These are phyloP conservation scores for Colletotrichum sp. DNA, from an alignment of 2,329 filamentous ascomycete species.

Conservation along the genomic window DNA sequence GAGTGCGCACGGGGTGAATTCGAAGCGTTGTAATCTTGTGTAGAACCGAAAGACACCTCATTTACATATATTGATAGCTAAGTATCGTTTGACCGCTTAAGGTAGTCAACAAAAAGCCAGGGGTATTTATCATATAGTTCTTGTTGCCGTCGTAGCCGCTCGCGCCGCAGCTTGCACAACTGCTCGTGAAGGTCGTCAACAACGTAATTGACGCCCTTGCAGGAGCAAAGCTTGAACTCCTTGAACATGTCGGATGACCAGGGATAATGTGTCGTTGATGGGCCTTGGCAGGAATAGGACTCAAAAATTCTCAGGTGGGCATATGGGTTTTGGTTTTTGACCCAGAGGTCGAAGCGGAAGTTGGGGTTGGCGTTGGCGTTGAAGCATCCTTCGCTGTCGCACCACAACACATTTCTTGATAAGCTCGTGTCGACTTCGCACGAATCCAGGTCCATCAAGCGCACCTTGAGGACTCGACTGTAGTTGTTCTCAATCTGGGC, in stretches of 20 bases:
- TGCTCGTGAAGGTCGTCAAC: neutral
- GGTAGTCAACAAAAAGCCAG: neutral
- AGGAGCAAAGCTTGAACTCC: neutral
- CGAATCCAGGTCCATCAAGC: rapidly evolving
- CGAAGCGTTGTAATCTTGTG: neutral
- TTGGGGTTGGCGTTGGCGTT: neutral
- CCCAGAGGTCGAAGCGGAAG: neutral
- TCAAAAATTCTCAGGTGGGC: too few relatives aligned
- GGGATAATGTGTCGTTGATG: neutral
- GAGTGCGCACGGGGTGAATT: neutral
- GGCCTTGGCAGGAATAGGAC: neutral
- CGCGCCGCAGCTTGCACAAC: rapidly evolving
- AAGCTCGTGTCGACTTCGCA: neutral
- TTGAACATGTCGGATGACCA: rapidly evolving
- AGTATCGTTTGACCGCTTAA: neutral
- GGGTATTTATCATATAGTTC: neutral
- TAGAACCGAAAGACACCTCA: neutral
- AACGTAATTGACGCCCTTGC: neutral
- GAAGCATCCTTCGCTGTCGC: neutral
- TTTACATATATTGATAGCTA: neutral
- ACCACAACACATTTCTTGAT: neutral
- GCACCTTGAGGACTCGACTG: neutral
- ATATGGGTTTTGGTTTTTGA: too few relatives aligned
- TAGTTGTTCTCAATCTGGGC: neutral
- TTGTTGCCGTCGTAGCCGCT: neutral